These are phyloP conservation scores for Fraxinus paxiana DNA, from an alignment of 305 asterid genomes.

Conservation along the genomic window DNA sequence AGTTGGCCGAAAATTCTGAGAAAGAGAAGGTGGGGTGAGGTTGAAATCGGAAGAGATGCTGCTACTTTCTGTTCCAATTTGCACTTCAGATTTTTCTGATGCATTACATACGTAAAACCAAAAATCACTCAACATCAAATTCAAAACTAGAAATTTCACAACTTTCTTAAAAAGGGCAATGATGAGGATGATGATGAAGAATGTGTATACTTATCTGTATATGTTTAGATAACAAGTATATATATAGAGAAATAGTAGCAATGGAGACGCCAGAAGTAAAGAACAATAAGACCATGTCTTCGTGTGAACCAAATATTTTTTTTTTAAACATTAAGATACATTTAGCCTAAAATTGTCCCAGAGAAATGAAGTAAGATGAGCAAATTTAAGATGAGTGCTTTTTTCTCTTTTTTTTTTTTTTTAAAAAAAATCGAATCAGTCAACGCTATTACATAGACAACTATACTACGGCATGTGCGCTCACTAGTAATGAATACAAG, in stretches of 20 bases:
- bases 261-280: too few relatives aligned
- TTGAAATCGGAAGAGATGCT: slow-evolving; percentile 34
- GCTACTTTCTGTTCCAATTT: slow-evolving; percentile 17
- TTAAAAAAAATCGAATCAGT: too few relatives aligned
- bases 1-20: slow-evolving; percentile 30
- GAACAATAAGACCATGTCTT: too few relatives aligned
- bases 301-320: too few relatives aligned
- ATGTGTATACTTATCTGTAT: background rate
- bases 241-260: background rate
- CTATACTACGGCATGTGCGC: too few relatives aligned
- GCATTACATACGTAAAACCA: slow-evolving; percentile 17
- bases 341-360: too few relatives aligned
- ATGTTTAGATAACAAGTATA: background rate
- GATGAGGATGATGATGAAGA: too few relatives aligned
- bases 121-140: background rate
- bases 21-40: slow-evolving; percentile 53
- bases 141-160: background rate
- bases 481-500: background rate
- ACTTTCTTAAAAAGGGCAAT: background rate
- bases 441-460: too few relatives aligned
- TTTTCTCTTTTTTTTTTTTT: too few relatives aligned
- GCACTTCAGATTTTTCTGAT: slow-evolving; percentile 20
- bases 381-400: too few relatives aligned
- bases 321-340: too few relatives aligned
- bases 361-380: too few relatives aligned